These are phyloP conservation scores for Termitomyces sp. DNA, from an alignment of 768 basidiomycete genomes.

Conservation along the genomic window DNA sequence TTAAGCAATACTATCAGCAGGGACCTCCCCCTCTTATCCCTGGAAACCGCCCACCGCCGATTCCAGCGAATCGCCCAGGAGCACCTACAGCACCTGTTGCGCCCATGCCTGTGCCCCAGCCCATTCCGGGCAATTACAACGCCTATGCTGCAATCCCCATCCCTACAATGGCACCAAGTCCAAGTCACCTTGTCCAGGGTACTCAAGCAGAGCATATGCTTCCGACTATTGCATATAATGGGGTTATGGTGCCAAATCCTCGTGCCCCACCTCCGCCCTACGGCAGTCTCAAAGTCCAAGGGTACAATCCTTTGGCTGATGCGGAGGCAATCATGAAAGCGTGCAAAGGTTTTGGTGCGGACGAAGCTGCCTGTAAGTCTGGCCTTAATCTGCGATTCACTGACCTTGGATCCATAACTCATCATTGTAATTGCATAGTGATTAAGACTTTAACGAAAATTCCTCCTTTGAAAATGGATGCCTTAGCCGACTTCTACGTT, in stretches of 20 bases:
- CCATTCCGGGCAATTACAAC: neutral
- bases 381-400: neutral
- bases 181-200: neutral
- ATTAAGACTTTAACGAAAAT: constrained; percentile 25
- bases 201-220: neutral
- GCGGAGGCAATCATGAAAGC: constrained; percentile 28
- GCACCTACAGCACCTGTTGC: neutral
- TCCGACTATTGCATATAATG: constrained; percentile 19
- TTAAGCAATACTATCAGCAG: neutral
- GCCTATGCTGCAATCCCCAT: constrained; percentile 9
- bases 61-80: constrained; percentile 13
- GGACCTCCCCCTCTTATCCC: constrained; percentile 13
- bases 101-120: neutral
- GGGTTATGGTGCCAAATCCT: constrained; percentile 27
- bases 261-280: constrained; percentile 18
- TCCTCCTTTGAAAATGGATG: constrained; percentile 29
- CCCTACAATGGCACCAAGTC: neutral
- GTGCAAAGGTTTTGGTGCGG: constrained; percentile 22
- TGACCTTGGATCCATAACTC: neutral
- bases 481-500: constrained; percentile 29
- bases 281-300: constrained; percentile 25
- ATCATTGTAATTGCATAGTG: constrained; percentile 21
- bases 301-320: constrained; percentile 30
- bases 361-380: constrained; percentile 29
- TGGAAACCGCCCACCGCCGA: constrained; percentile 11